phyloP scores from a whole-genome alignment of 106 monocot species.

The Phalaenopsis equestris region DNA sequence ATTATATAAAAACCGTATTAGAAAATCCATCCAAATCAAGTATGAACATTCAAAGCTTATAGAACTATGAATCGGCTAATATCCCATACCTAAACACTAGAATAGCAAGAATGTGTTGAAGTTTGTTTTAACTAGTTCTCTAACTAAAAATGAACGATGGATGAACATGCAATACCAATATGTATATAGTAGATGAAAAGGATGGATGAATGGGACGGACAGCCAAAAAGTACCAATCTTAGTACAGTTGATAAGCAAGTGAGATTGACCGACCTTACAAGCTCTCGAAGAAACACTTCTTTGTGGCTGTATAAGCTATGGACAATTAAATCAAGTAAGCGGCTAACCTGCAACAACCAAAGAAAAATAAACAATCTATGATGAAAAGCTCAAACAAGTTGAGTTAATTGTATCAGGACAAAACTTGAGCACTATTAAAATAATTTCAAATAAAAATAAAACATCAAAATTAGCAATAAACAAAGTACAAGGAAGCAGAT shows the following conservation, averaged over 20 bases:
- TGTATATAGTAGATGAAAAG: not conserved
- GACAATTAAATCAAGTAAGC: slow-evolving; percentile 87
- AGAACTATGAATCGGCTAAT: not conserved
- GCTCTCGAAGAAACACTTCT: slow-evolving; percentile 92
- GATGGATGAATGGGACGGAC: not conserved
- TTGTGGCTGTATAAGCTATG: slow-evolving; percentile 98
- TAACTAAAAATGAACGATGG: not conserved
- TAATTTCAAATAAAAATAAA: not conserved
- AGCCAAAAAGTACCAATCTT: not conserved
- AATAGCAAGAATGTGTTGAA: not conserved
- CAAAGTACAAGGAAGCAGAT: not conserved
- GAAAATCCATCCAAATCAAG: not conserved
- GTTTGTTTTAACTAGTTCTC: not conserved
- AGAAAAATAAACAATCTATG: not conserved
- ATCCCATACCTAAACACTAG: not conserved
- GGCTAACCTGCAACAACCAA: slow-evolving; percentile 63
- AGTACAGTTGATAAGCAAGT: not conserved
- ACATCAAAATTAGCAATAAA: not conserved
- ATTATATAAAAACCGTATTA: not conserved
- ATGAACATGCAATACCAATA: not conserved
- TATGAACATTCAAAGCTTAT: not conserved
- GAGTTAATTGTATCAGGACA: not conserved
- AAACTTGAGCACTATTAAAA: not conserved
- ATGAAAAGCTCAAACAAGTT: not conserved
- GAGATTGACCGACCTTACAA: slow-evolving; percentile 54